Evolutionary conservation across 345 rosid genomes (phyloP), one percentile per base, ranked within the genome.

Genomic region (Dimocarpus longan): DNA sequence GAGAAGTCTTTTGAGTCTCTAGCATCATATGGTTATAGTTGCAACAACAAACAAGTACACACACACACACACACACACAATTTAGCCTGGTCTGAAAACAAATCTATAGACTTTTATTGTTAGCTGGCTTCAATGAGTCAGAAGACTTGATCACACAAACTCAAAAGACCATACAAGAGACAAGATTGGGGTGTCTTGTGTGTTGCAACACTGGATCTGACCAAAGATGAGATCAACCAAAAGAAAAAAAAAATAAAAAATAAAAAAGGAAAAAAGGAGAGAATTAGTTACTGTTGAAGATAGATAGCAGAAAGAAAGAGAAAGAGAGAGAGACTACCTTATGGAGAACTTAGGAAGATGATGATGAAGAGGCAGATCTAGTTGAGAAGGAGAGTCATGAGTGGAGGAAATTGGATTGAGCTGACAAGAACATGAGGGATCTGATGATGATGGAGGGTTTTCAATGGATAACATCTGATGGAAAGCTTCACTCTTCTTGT

Each of bases 401-500:
- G 52, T 46, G 8, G 52, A 46, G 12, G 52, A 7, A 7, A 10
- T 8, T 46, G 52, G 37, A 32, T 32, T 32, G 68, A 80, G 73
- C 76, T 85, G 85, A 79, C 74, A 83, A 77, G 92, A 80, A 86
- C 88, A 85, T 43, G 95, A 82, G 66, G 91, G 95, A 90, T 90
- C 92, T 82, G 91, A 77, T 86, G 91, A 90, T 82, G 91, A 77
- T 86, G 91, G 91, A 85, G 87, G 86, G 80, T 86, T 89, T 85
- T 89, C 92, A 88, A 85, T 75, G 90, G 87, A 90, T 90, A 91
- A 91, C 95, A 93, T 92, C 93, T 93, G 98, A 92, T 75, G 95
- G 78, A 81, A 88, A 86, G 82, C 90, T 84, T 80, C 87, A 83
- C 87, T 79, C 85, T 82, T 87, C 88, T 87, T 89, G 93, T 83